Evolutionary conservation across 345 rosid species (phyloP).

Genomic region (Hevea brasiliensis): DNA sequence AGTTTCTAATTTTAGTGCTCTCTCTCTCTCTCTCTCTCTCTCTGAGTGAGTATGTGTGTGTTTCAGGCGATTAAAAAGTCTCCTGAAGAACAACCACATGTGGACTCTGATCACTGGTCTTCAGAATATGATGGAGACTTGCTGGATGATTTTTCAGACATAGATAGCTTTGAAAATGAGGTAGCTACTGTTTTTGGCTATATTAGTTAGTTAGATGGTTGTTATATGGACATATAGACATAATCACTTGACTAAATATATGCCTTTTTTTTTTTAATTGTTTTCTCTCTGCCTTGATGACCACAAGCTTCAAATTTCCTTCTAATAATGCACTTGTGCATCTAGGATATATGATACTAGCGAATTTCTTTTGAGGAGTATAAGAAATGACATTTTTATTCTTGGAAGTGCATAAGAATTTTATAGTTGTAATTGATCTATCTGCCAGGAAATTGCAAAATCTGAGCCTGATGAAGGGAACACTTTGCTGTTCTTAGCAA

Average conservation of each 20-base stretch:
- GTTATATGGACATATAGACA: not conserved
- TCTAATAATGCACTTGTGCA: not conserved
- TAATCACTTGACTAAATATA: not conserved
- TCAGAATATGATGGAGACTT: conserved; percentile 52
- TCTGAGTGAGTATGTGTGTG: not conserved
- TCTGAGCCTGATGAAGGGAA: conserved; percentile 36
- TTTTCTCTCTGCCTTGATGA: not conserved
- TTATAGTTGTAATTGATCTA: not conserved
- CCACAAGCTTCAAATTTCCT: not conserved
- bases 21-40: not conserved
- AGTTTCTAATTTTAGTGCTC: not conserved
- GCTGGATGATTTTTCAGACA: conserved; percentile 49
- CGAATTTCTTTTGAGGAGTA: not conserved
- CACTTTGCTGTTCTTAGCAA: conserved; percentile 42
- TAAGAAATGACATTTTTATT: not conserved
- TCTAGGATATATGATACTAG: not conserved
- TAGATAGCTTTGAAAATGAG: conserved; percentile 57
- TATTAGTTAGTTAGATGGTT: not conserved
- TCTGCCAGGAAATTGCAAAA: conserved; percentile 43
- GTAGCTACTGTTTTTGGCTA: conserved; percentile 33
- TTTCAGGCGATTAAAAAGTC: conserved; percentile 52
- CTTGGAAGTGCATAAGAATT: not conserved
- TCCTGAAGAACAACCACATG: conserved; percentile 35
- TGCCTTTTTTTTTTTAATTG: not conserved
- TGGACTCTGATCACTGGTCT: conserved; percentile 43